Conservation (phyloP, 805 yeast species). For the Isabelozyma gotoi region DNA sequence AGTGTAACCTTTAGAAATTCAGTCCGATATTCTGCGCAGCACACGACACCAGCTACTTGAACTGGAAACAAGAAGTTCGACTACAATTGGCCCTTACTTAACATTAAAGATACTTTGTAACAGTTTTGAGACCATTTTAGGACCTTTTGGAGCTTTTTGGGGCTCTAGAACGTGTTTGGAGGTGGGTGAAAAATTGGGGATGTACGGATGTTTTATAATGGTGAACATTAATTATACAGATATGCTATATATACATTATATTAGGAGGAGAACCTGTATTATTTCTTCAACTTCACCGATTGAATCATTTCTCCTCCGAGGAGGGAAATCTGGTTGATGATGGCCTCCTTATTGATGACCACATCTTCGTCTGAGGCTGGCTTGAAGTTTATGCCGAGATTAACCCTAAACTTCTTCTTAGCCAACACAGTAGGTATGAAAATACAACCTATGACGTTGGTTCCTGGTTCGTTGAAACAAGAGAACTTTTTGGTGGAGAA, state of each 20-base stretch:
- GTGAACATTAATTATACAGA: not conserved
- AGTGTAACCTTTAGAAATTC: not conserved
- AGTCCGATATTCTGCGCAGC: not conserved
- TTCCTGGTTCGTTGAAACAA: slow-evolving; percentile 54
- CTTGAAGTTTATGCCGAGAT: slow-evolving; percentile 68
- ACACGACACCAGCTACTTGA: not conserved
- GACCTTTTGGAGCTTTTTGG: too few species aligned
- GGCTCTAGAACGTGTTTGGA: too few species aligned
- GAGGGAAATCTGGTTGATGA: slow-evolving; percentile 67
- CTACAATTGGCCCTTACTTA: too few species aligned
- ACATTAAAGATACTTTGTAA: too few species aligned
- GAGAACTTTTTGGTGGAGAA: slow-evolving; percentile 63
- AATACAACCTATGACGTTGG: slow-evolving; percentile 73
- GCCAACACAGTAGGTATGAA: slow-evolving; percentile 66
- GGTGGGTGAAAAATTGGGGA: too few species aligned
- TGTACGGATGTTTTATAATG: too few species aligned
- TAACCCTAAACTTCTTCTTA: slow-evolving; percentile 74
- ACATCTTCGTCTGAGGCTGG: slow-evolving; percentile 58
- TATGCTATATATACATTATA: not conserved
- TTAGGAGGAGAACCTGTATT: slow-evolving; percentile 2
- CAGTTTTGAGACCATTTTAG: too few species aligned
- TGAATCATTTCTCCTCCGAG: slow-evolving; percentile 65
- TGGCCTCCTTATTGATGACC: slow-evolving; percentile 65
- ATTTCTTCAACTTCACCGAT: slow-evolving; percentile 34
- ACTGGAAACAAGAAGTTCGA: too few species aligned